phyloP scores from a whole-genome alignment of 768 basidiomycete species.

The Cystobasidium ongulense region DNA sequence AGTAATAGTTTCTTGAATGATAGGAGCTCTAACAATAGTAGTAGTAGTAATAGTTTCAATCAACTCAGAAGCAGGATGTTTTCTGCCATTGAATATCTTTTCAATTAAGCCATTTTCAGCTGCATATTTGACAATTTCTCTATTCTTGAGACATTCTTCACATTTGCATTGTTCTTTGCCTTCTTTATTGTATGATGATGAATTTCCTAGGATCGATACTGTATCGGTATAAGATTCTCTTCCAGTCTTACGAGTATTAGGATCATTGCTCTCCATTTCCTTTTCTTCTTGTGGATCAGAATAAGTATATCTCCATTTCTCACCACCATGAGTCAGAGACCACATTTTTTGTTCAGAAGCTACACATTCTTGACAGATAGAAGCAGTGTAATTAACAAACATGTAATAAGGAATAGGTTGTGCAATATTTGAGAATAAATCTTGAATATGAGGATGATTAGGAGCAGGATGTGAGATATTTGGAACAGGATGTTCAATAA shows the following conservation, averaged over 20 bases:
- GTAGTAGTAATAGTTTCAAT: slow-evolving; percentile 27
- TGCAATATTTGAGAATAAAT: slow-evolving; percentile 11
- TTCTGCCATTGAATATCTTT: slow-evolving; percentile 6
- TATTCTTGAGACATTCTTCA: slow-evolving; percentile 19
- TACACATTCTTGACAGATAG: slow-evolving; percentile 24
- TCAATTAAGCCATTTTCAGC: slow-evolving; percentile 30
- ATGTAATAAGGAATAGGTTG: slow-evolving; percentile 23
- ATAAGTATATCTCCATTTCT: slow-evolving; percentile 26
- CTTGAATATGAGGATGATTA: not conserved
- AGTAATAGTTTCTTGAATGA: slow-evolving; percentile 21
- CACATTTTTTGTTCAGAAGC: slow-evolving; percentile 5
- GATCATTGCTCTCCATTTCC: slow-evolving; percentile 7
- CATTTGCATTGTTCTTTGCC: slow-evolving; percentile 8
- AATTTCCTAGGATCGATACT: slow-evolving; percentile 7
- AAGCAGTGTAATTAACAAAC: slow-evolving; percentile 22
- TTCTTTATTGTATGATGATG: not conserved
- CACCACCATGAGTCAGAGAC: slow-evolving; percentile 10
- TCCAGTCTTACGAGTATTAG: slow-evolving; percentile 23
- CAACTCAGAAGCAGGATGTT: slow-evolving; percentile 10
- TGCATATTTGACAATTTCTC: slow-evolving; percentile 10
- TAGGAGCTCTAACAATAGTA: slow-evolving; percentile 24
- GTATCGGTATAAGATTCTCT: not conserved
- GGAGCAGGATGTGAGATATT: slow-evolving; percentile 24
- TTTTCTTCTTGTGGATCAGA: slow-evolving; percentile 19
- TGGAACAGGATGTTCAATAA: slow-evolving; percentile 3